Conservation (phyloP, 306 rosid species). For the Prunus armeniaca region DNA sequence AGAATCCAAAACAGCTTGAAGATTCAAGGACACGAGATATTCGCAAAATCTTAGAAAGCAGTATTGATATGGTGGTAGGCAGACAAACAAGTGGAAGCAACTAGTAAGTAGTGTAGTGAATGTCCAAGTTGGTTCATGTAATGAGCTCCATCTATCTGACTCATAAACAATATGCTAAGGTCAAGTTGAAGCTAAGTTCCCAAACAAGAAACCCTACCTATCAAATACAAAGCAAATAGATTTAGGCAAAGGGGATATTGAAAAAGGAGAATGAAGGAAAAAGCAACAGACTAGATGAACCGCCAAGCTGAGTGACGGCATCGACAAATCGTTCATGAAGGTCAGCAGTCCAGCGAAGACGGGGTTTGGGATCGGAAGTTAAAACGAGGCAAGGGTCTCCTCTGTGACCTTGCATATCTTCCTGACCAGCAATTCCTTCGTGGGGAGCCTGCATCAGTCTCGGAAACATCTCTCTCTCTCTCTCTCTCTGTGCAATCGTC, state of each 20-base stretch:
- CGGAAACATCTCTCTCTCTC: slow-evolving; percentile 53
- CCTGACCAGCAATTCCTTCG: slow-evolving; percentile 45
- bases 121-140: not conserved
- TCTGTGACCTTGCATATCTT: slow-evolving; percentile 45
- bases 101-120: not conserved
- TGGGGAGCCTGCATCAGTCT: slow-evolving; percentile 55
- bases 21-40: not conserved
- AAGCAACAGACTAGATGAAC: slow-evolving; percentile 56
- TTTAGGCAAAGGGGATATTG: not conserved
- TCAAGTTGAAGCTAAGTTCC: not conserved
- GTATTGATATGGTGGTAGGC: not conserved
- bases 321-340: slow-evolving; percentile 93
- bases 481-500: not conserved
- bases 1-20: slow-evolving; percentile 27
- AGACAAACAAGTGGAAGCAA: not conserved
- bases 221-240: not conserved
- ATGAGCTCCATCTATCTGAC: not conserved
- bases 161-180: not conserved
- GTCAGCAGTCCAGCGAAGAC: slow-evolving; percentile 98
- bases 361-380: slow-evolving; percentile 98
- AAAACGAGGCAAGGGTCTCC: slow-evolving; percentile 91
- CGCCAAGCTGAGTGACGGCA: slow-evolving; percentile 96
- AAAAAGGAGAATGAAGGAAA: not conserved
- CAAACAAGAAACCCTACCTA: not conserved
- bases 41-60: not conserved